Conservation (phyloP, 805 yeast genomes). For the Hanseniaspora singularis region DNA sequence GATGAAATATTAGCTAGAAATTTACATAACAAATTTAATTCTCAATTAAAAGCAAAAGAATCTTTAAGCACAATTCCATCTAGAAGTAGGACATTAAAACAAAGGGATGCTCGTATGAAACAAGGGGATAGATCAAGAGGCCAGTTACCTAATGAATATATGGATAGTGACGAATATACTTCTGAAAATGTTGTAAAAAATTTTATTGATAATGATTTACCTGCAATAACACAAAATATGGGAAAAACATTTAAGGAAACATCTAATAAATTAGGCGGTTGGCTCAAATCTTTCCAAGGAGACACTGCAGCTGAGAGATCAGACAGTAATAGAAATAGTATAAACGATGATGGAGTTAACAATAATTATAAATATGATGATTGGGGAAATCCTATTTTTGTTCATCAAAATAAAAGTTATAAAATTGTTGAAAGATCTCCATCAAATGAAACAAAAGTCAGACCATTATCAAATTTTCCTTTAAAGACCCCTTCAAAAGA, state of each 20-base stretch:
- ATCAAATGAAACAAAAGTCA: slow-evolving; percentile 1
- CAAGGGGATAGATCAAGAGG: slow-evolving; percentile 25
- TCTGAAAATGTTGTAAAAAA: slow-evolving; percentile 43
- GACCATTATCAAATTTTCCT: slow-evolving; percentile 7
- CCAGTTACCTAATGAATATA: slow-evolving; percentile 21
- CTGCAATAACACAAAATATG: slow-evolving; percentile 54
- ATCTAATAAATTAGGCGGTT: slow-evolving; percentile 56
- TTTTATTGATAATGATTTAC: slow-evolving; percentile 43
- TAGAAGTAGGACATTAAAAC: slow-evolving; percentile 13
- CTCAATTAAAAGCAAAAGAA: too few species aligned
- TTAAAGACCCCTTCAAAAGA: slow-evolving; percentile 5
- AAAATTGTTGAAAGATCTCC: slow-evolving; percentile 15
- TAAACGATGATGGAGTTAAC: neutral
- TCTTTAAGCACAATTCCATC: too few species aligned
- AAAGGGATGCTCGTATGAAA: neutral
- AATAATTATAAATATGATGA: slow-evolving; percentile 9
- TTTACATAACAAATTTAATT: slow-evolving; percentile 54
- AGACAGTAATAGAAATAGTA: neutral
- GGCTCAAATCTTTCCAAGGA: slow-evolving; percentile 56
- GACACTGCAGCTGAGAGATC: slow-evolving; percentile 19
- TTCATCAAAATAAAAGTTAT: slow-evolving; percentile 7
- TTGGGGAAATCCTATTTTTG: slow-evolving; percentile 13
- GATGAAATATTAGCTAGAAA: slow-evolving; percentile 78
- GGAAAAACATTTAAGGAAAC: slow-evolving; percentile 74
- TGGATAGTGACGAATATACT: slow-evolving; percentile 20